Evolutionary conservation across 1,284 basidiomycete genomes (phyloP).

Genomic region (Mycosarcoma maydis): DNA sequence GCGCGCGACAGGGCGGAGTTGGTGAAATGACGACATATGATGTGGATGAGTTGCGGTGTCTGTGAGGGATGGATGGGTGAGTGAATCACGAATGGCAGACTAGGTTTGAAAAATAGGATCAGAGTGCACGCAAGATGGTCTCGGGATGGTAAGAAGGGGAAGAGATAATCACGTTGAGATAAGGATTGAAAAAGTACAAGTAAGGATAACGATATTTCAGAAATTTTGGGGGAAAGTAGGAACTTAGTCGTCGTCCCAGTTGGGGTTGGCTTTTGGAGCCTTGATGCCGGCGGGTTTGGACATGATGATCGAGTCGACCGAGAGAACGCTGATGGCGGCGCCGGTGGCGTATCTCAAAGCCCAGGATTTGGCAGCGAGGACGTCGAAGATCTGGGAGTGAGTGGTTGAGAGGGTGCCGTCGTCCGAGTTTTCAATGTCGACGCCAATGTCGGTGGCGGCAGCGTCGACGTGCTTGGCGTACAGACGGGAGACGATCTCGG

Average conservation of each 20-base stretch:
- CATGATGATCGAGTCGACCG: slow-evolving; percentile 98
- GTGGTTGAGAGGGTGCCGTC: slow-evolving; percentile 58
- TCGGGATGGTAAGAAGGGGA: too few species aligned
- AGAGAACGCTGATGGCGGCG: slow-evolving; percentile 90
- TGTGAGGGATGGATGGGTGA: too few species aligned
- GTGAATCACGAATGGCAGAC: too few species aligned
- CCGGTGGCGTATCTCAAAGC: slow-evolving; percentile 88
- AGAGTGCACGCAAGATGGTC: too few species aligned
- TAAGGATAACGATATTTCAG: too few species aligned
- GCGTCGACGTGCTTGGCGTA: slow-evolving; percentile 81
- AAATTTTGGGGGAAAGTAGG: too few species aligned
- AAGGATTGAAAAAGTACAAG: neutral
- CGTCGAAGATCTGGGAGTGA: slow-evolving; percentile 71
- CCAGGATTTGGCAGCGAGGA: slow-evolving; percentile 88
- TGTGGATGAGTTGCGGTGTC: too few species aligned
- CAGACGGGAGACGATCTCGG: slow-evolving; percentile 86
- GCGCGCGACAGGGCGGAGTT: too few species aligned
- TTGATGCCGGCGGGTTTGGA: slow-evolving; percentile 67
- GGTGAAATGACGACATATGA: too few species aligned
- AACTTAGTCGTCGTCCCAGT: slow-evolving; percentile 66
- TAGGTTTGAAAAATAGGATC: too few species aligned
- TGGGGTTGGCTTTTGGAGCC: slow-evolving; percentile 63
- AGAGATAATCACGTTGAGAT: neutral
- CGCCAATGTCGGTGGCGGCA: slow-evolving; percentile 74
- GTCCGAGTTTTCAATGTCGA: slow-evolving; percentile 78